Evolutionary conservation across 176 grass and related monocot species (phyloP), one percentile per base, ranked within the genome.

Genomic region (Guadua angustifolia): DNA sequence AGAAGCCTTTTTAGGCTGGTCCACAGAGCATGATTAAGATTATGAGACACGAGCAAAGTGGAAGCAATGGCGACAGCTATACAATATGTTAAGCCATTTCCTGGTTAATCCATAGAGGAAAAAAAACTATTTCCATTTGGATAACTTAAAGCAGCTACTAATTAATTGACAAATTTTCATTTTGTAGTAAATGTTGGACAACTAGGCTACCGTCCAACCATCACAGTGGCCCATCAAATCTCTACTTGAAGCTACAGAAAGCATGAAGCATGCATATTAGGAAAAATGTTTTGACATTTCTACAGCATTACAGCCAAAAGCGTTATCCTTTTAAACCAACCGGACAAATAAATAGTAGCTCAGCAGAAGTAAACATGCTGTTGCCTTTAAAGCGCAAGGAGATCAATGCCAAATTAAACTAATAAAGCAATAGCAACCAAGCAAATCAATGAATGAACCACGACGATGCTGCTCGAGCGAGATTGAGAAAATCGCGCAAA

Each of bases 351-450:
- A 73, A 79, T 53, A 75, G 21, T 62, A 75, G 42, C n/a, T n/a
- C 26, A 66, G 79, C 67, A 61, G 59, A 86, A 79, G 76, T 9
- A 61, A 86, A 86, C 64, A 89, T 77, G 24, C 46, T 49, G 15
- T 57, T 66, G 51, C 59, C 79, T 59, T 90, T 65, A 82, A 81
- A 66, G 66, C 21, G 40, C 68, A 61, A 61, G 49, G 47, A 73
- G 35, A 11, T 52, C 58, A 87, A 90, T 83, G 74, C 74, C 75
- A 79, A 79, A 83, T 44, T 62, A 6, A 32, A 29, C 26, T 50
- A 49, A 80, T 16, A 49, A 80, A 58, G 59, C 69, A 59, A 58
- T 64, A 45, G 19, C 47, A 32, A 59, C 32, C 6, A 83, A 84
- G 61, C 84, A 61, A 75, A 29, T 42, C n/a, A 84, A 69, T 9